These are phyloP conservation scores for Lichtheimia corymbifera DNA, from an alignment of 371 early-diverging fungal species.

Conservation along the genomic window DNA sequence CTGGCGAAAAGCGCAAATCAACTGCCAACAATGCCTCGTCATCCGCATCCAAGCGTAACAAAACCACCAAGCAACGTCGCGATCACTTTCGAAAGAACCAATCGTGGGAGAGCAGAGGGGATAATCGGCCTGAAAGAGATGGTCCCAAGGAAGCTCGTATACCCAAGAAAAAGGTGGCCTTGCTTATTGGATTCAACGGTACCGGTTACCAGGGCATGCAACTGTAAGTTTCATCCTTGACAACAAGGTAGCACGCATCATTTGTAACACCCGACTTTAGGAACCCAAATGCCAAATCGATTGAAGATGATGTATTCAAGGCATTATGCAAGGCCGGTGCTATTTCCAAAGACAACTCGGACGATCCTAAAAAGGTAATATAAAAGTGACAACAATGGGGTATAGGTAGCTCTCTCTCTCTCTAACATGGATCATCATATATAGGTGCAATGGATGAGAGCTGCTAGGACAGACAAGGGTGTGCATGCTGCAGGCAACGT, in stretches of 20 bases:
- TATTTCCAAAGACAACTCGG: conserved; percentile 79
- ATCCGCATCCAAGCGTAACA: conserved; percentile 16
- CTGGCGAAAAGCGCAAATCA: too few relatives aligned
- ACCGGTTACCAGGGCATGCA: conserved; percentile 98
- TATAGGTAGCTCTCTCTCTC: too few relatives aligned
- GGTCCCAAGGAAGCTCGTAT: conserved; percentile 41
- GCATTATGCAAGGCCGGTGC: conserved; percentile 75
- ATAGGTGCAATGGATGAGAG: conserved; percentile 79
- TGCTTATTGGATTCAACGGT: conserved; percentile 92
- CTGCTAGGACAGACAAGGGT: conserved; percentile 99
- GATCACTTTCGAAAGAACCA: conserved; percentile 24
- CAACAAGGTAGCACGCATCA: background rate
- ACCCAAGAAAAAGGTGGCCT: conserved; percentile 89
- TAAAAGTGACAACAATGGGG: background rate
- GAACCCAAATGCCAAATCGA: conserved; percentile 75
- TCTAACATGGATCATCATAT: background rate
- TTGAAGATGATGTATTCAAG: conserved; percentile 80
- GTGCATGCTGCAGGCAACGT: conserved; percentile 99
- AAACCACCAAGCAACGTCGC: conserved; percentile 28
- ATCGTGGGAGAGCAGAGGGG: conserved; percentile 12
- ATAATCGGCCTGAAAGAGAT: background rate
- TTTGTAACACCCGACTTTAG: conserved; percentile 27
- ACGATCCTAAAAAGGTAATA: conserved; percentile 74
- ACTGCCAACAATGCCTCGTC: too few relatives aligned
- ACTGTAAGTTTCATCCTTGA: conserved; percentile 49